A percentile compares a stretch with the other conserved stretches of the same genome.
Evolutionary conservation across 2,329 filamentous ascomycete genomes (phyloP).

Genomic region (Penicillium sclerotiorum): DNA sequence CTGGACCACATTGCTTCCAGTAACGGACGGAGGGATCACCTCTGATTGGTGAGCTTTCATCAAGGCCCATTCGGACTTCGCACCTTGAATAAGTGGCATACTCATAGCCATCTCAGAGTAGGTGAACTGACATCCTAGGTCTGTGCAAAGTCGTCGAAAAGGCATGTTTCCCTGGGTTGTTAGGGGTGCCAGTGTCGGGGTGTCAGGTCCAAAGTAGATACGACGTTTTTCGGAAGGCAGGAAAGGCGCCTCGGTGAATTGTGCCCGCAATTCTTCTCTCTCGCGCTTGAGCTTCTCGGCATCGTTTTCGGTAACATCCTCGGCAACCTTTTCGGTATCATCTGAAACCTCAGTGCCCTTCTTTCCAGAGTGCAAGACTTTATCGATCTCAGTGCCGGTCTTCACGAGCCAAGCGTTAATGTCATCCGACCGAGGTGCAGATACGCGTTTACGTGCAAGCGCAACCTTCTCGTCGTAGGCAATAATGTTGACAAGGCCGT

Average conservation of each 20-base stretch:
- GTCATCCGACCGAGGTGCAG: constrained; percentile 69
- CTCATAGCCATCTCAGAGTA: constrained; percentile 99
- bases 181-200: constrained; percentile 87
- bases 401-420: constrained; percentile 78
- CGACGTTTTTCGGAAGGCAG: constrained; percentile 89
- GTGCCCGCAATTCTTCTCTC: constrained; percentile 71
- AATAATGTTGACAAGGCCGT: constrained; percentile 76
- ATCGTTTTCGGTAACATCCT: constrained; percentile 7
- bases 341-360: too few relatives aligned
- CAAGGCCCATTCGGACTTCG: constrained; percentile 90
- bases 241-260: constrained; percentile 83
- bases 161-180: constrained; percentile 97
- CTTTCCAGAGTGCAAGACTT: too few relatives aligned
- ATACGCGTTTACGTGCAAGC: constrained; percentile 71
- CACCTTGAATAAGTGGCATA: constrained; percentile 83
- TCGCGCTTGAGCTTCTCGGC: constrained; percentile 35
- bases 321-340: constrained; percentile 11
- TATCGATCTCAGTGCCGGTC: constrained; percentile 55
- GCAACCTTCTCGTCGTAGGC: constrained; percentile 70
- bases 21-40: constrained; percentile 69
- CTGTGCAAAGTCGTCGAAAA: constrained; percentile 85
- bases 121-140: constrained; percentile 86
- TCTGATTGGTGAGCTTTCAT: constrained; percentile 91
- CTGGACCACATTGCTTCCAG: constrained; percentile 60
- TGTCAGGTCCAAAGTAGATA: constrained; percentile 92